Base-by-base conservation (phyloP, 345 rosid genomes). In the Cardamine resedifolia region DNA sequence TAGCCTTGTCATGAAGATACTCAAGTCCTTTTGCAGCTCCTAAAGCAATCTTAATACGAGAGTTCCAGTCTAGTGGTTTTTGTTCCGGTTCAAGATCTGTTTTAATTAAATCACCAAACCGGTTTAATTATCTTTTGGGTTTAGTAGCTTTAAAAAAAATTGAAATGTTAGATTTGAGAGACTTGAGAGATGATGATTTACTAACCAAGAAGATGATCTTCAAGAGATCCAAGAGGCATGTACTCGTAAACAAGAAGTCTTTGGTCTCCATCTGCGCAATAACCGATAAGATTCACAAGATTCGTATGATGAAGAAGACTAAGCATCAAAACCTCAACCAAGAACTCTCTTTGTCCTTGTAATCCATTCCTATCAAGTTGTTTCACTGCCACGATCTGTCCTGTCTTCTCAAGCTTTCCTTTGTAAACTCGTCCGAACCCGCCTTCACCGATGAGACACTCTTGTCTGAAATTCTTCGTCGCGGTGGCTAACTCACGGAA, bases 251-350 rank as follows among this genome's bases (percentile, higher is more conserved):
- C 96, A 83, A 93, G 78, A 63, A 90, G 92, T 71, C 96, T 88
- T 70, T 92, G 97, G 76, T 92, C 98, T 66, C 97, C 96, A 58
- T 85, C 93, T 16, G 89, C 90, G 81, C 98, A 93, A 76, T 90
- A 93, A 51, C 97, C 98, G 12, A 86, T 84, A 75, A 93, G 83
- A 76, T 87, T 93, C 70, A 93, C 98, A 61, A 93, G 92, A 82
- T 90, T 93, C 6, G 88, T 80, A 81, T 93, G 94, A 75, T 93
- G 94, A 71, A 90, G 93, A 30, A 89, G 81, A 82, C 96, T 88
- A 64, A 90, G 84, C 96, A 90, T 92, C 79, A 92, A 79, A 44
- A 92, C 96, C 85, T 92, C 97, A 4, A 90, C 93, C 69, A 89
- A 87, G 74, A 93, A 93, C 83, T 93, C 98, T 72, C 80, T 73